These are phyloP conservation scores for Fagus sylvatica DNA, from an alignment of 306 rosid genomes.

Conservation along the genomic window DNA sequence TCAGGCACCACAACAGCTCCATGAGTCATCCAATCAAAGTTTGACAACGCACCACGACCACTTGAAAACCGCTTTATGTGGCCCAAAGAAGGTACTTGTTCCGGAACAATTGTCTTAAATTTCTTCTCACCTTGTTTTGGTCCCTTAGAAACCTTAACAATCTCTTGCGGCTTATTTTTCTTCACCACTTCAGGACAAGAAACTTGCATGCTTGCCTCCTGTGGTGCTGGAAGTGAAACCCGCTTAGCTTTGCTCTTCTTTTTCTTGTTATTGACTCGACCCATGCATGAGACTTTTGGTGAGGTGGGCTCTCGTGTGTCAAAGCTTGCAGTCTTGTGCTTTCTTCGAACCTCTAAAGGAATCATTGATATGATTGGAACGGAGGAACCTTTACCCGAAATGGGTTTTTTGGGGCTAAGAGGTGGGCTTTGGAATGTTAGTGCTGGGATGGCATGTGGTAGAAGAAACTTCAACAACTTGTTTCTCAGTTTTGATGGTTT, in stretches of 20 bases:
- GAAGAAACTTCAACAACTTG: slow-evolving; percentile 39
- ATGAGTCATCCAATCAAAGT: slow-evolving; percentile 10
- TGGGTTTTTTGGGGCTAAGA: slow-evolving; percentile 33
- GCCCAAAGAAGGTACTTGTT: slow-evolving; percentile 22
- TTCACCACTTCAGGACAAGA: slow-evolving; percentile 13
- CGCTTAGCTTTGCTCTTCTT: slow-evolving; percentile 22
- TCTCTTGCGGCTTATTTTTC: slow-evolving; percentile 24
- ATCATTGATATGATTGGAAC: slow-evolving; percentile 30
- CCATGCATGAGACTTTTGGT: slow-evolving; percentile 67
- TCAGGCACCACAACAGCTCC: neutral
- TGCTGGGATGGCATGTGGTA: slow-evolving; percentile 35
- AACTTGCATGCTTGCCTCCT: neutral
- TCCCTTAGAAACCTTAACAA: slow-evolving; percentile 17
- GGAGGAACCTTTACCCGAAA: slow-evolving; percentile 5
- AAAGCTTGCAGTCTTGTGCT: slow-evolving; percentile 34
- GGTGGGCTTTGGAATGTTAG: slow-evolving; percentile 33
- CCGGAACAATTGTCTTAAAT: neutral
- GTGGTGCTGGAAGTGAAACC: neutral
- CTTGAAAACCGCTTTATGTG: slow-evolving; percentile 17
- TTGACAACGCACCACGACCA: slow-evolving; percentile 5
- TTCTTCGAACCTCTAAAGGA: slow-evolving; percentile 58
- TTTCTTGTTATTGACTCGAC: slow-evolving; percentile 42
- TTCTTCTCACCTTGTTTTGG: slow-evolving; percentile 2
- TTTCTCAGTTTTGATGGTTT: slow-evolving; percentile 21
- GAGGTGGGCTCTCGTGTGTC: slow-evolving; percentile 49